Percentiles rank a stretch among this genome's conserved stretches.
phyloP scores from a whole-genome alignment of 371 early-diverging fungal genomes.

The Lichtheimia ornata region DNA sequence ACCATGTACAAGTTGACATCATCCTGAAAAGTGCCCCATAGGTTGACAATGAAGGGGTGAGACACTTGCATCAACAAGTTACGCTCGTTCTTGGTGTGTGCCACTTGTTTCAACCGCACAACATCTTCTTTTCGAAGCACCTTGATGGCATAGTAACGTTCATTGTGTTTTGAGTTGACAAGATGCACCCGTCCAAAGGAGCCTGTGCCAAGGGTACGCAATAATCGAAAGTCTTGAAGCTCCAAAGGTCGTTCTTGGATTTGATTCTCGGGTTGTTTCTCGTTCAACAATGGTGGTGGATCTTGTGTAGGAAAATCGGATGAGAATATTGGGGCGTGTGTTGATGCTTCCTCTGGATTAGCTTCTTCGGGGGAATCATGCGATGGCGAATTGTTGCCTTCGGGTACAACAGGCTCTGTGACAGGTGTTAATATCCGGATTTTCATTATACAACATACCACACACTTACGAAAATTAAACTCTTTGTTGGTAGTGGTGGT shows the following conservation, averaged over 20 bases:
- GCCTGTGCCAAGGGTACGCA: constrained; percentile 93
- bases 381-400: too few species aligned
- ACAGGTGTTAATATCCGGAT: too few species aligned
- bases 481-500: not conserved
- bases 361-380: constrained; percentile 1
- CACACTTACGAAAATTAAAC: not conserved
- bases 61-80: constrained; percentile 81
- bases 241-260: constrained; percentile 34
- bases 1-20: constrained; percentile 86
- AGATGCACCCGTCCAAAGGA: constrained; percentile 97
- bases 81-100: constrained; percentile 90
- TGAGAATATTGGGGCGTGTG: constrained; percentile 14
- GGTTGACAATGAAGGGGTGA: constrained; percentile 90
- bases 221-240: constrained; percentile 67
- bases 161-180: constrained; percentile 79
- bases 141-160: constrained; percentile 92
- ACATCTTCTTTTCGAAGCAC: constrained; percentile 90
- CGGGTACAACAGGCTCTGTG: too few species aligned
- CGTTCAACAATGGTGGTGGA: constrained; percentile 1
- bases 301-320: constrained; percentile 3
- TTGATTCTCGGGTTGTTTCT: not conserved
- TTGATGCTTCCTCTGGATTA: constrained; percentile 11
- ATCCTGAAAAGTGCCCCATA: constrained; percentile 85
- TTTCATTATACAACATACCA: not conserved
- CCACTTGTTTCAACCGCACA: constrained; percentile 92